Evolutionary conservation across 306 rosid genomes (phyloP).

Genomic region (Lupinus albus): DNA sequence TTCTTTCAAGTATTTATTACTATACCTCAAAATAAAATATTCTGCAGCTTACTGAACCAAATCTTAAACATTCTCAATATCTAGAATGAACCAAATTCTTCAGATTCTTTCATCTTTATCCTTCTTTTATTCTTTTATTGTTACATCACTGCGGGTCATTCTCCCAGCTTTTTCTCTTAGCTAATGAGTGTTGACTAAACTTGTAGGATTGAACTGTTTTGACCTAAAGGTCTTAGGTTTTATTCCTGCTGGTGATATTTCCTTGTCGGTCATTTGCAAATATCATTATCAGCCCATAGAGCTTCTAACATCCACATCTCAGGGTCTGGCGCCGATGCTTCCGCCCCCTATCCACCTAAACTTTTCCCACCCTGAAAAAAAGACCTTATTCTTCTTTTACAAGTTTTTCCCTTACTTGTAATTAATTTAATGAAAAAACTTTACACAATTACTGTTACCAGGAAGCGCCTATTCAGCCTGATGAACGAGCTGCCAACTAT

Average conservation of each 20-base stretch:
- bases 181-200: background rate
- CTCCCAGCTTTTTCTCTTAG: background rate
- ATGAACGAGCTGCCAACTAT: slow-evolving; percentile 65
- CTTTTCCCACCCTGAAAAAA: background rate
- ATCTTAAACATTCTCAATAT: background rate
- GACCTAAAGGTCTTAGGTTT: background rate
- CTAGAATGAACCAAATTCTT: background rate
- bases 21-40: background rate
- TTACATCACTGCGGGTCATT: background rate
- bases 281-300: background rate
- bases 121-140: background rate
- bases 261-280: background rate
- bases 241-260: slow-evolving; percentile 11
- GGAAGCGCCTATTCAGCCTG: slow-evolving; percentile 63
- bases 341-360: too few relatives aligned
- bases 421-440: background rate
- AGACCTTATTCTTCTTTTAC: background rate
- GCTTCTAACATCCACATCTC: too few relatives aligned
- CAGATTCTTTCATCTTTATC: slow-evolving; percentile 3
- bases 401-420: background rate
- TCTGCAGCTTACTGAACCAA: background rate
- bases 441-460: slow-evolving; percentile 33
- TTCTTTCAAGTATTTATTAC: background rate
- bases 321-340: too few relatives aligned
- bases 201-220: background rate